These are phyloP conservation scores for Colletotrichum costaricense DNA, from an alignment of 2,329 filamentous ascomycete genomes.

Conservation along the genomic window DNA sequence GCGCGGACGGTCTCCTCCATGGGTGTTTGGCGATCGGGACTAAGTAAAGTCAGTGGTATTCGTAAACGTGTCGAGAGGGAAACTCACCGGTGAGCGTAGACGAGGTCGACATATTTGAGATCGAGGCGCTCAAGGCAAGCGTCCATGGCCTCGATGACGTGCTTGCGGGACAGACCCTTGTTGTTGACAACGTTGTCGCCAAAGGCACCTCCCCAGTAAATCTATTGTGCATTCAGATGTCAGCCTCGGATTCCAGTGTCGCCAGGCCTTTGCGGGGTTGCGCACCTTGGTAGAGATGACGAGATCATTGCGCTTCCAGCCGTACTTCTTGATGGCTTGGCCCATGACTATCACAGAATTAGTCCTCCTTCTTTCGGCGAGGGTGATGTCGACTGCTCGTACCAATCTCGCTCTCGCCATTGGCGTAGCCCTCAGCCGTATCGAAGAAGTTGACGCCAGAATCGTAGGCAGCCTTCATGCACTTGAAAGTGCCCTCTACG, in stretches of 20 bases:
- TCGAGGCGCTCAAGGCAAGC: conserved; percentile 67
- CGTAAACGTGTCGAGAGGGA: background rate
- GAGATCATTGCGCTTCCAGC: conserved; percentile 70
- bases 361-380: background rate
- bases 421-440: conserved; percentile 67
- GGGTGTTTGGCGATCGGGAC: conserved; percentile 72
- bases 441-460: conserved; percentile 73
- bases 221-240: conserved; percentile 47
- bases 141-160: conserved; percentile 74
- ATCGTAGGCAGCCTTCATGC: conserved; percentile 72
- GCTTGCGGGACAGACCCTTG: conserved; percentile 74
- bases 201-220: conserved; percentile 73
- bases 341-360: conserved; percentile 60
- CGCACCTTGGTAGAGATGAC: conserved; percentile 70
- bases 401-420: conserved; percentile 68
- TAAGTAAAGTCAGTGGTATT: background rate
- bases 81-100: conserved; percentile 71
- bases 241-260: background rate
- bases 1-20: conserved; percentile 78
- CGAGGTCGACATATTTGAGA: conserved; percentile 73
- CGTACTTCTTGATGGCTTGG: conserved; percentile 68
- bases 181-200: conserved; percentile 75
- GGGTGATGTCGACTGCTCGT: background rate
- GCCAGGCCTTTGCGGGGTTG: background rate
- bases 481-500: conserved; percentile 61